A percentile compares a stretch with the other conserved stretches of the same genome.
Conservation (phyloP, 2,329 filamentous ascomycete genomes). For the Penicillium sp. region DNA sequence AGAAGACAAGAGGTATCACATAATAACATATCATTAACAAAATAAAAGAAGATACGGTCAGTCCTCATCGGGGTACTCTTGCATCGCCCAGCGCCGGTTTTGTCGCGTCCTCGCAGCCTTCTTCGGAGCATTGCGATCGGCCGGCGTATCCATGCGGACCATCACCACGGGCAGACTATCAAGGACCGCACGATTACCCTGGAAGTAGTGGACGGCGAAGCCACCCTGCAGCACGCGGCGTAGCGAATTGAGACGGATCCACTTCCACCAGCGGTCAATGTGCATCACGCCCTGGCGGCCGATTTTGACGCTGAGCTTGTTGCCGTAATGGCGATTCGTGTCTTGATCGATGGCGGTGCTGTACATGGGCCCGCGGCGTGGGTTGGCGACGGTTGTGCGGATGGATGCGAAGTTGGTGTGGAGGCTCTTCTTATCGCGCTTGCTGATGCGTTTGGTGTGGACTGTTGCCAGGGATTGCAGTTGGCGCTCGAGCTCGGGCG, state of each 20-base stretch:
- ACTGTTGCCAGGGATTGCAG: constrained; percentile 65
- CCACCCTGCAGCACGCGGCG: constrained; percentile 65
- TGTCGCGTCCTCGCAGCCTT: constrained; percentile 36
- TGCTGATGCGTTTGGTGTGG: constrained; percentile 66
- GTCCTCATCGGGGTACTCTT: constrained; percentile 36
- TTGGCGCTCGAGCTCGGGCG: constrained; percentile 63
- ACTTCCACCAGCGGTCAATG: constrained; percentile 77
- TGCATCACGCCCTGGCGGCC: constrained; percentile 62
- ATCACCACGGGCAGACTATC: constrained; percentile 59
- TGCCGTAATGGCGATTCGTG: constrained; percentile 64
- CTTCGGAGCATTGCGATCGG: constrained; percentile 33
- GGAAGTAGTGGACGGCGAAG: constrained; percentile 65
- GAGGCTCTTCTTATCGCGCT: constrained; percentile 69
- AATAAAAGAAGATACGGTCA: neutral
- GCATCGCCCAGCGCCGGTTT: constrained; percentile 34
- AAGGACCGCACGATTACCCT: constrained; percentile 65
- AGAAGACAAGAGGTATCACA: neutral
- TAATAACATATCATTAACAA: neutral
- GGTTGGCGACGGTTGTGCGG: constrained; percentile 68
- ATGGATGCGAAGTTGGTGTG: constrained; percentile 71
- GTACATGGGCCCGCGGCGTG: constrained; percentile 68
- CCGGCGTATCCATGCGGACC: constrained; percentile 34
- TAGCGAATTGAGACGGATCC: constrained; percentile 66
- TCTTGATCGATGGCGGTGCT: constrained; percentile 67
- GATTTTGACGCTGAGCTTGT: constrained; percentile 65